Evolutionary conservation across 495 filamentous ascomycete species (phyloP).

Genomic region (Penicillium silybi): DNA sequence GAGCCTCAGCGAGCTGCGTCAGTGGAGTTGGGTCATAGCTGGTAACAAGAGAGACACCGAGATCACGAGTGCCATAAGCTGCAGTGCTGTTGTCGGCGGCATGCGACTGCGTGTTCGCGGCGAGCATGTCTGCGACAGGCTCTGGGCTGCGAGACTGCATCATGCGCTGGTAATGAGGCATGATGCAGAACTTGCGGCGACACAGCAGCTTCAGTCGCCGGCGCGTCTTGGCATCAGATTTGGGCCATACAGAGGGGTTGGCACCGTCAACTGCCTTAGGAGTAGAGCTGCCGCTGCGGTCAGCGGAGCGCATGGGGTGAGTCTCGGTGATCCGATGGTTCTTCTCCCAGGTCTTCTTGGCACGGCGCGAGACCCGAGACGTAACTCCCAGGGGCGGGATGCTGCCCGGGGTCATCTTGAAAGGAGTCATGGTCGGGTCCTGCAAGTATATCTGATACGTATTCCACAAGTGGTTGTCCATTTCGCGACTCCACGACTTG

Average conservation of each 20-base stretch:
- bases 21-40: slow-evolving; percentile 74
- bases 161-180: slow-evolving; percentile 64
- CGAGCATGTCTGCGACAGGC: slow-evolving; percentile 57
- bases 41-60: slow-evolving; percentile 78
- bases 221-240: slow-evolving; percentile 75
- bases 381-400: slow-evolving; percentile 89
- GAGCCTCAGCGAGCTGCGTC: slow-evolving; percentile 52
- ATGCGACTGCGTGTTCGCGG: slow-evolving; percentile 11
- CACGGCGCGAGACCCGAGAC: slow-evolving; percentile 79
- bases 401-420: slow-evolving; percentile 81
- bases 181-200: slow-evolving; percentile 65
- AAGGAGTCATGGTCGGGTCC: slow-evolving; percentile 89
- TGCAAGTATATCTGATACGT: slow-evolving; percentile 84
- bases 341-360: slow-evolving; percentile 74
- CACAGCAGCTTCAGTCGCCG: slow-evolving; percentile 78
- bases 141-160: slow-evolving; percentile 72
- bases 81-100: slow-evolving; percentile 26
- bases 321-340: slow-evolving; percentile 12
- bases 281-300: slow-evolving; percentile 61
- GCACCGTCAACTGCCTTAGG: slow-evolving; percentile 39
- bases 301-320: slow-evolving; percentile 5
- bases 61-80: slow-evolving; percentile 67
- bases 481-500: slow-evolving; percentile 73
- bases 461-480: slow-evolving; percentile 92
- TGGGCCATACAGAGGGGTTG: slow-evolving; percentile 65